These are phyloP conservation scores for Colletotrichum echinochloae DNA, from an alignment of 2,329 filamentous ascomycete genomes.

Conservation along the genomic window DNA sequence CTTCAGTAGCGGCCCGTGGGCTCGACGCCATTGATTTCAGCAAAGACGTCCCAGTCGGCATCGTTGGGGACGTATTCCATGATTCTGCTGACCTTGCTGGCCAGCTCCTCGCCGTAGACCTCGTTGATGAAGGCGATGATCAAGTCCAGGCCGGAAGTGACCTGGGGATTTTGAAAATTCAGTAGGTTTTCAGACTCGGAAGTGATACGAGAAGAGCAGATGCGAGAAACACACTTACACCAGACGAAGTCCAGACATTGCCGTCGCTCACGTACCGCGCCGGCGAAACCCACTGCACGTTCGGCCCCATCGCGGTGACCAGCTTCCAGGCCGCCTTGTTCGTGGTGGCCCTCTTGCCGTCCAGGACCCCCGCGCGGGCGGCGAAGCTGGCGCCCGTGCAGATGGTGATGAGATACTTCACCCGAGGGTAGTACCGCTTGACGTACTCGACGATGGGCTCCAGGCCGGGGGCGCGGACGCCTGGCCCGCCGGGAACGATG, in stretches of 20 bases:
- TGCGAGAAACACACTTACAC: constrained; percentile 52
- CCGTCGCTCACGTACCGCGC: constrained; percentile 75
- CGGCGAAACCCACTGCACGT: constrained; percentile 69
- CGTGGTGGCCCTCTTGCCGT: constrained; percentile 72
- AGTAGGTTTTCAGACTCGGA: neutral
- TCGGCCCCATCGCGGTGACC: constrained; percentile 59
- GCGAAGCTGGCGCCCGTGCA: constrained; percentile 74
- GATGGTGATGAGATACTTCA: constrained; percentile 71
- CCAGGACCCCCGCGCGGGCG: constrained; percentile 69
- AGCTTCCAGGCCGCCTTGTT: constrained; percentile 71
- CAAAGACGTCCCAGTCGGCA: constrained; percentile 48
- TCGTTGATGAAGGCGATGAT: constrained; percentile 51
- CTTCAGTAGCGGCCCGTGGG: constrained; percentile 40
- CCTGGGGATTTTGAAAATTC: constrained; percentile 40
- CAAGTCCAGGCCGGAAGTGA: constrained; percentile 53
- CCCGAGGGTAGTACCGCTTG: constrained; percentile 54
- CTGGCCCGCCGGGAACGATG: constrained; percentile 73
- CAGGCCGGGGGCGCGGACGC: constrained; percentile 54
- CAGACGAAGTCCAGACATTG: constrained; percentile 75
- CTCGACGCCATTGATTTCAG: constrained; percentile 44
- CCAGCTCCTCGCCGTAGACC: constrained; percentile 63
- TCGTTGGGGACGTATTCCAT: constrained; percentile 64
- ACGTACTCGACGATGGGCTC: constrained; percentile 56
- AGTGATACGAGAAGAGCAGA: neutral
- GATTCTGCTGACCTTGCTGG: constrained; percentile 57